Conservation (phyloP, 148 eudicot species). For the Pouteria glomerata region DNA sequence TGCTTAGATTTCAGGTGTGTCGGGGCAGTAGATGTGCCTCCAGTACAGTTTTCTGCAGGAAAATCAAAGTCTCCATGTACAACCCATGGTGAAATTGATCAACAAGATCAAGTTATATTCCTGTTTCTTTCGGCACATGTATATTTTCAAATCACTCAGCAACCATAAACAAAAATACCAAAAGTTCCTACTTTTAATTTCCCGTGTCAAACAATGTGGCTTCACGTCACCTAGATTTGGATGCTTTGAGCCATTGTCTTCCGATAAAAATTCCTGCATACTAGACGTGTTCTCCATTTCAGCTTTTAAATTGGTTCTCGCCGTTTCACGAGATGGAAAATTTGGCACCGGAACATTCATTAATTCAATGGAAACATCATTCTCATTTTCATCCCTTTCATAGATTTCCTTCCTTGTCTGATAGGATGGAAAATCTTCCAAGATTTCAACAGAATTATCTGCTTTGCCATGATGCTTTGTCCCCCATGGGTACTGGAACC, state of each 20-base stretch:
- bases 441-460: neutral
- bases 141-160: no score
- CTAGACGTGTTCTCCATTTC: no score
- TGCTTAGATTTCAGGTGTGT: no score
- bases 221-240: neutral
- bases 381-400: no score
- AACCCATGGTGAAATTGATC: neutral
- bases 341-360: no score
- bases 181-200: neutral
- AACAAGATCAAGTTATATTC: no score
- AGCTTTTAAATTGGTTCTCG: no score
- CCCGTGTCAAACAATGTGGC: neutral
- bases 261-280: neutral
- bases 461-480: neutral
- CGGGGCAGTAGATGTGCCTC: neutral
- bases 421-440: neutral
- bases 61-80: neutral
- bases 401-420: no score
- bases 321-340: no score
- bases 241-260: neutral
- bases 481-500: neutral
- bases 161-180: neutral
- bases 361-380: no score
- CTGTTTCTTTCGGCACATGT: no score
- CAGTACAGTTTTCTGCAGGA: neutral